phyloP scores from a whole-genome alignment of 345 rosid genomes.

The Eucalyptus erythrocorys region DNA sequence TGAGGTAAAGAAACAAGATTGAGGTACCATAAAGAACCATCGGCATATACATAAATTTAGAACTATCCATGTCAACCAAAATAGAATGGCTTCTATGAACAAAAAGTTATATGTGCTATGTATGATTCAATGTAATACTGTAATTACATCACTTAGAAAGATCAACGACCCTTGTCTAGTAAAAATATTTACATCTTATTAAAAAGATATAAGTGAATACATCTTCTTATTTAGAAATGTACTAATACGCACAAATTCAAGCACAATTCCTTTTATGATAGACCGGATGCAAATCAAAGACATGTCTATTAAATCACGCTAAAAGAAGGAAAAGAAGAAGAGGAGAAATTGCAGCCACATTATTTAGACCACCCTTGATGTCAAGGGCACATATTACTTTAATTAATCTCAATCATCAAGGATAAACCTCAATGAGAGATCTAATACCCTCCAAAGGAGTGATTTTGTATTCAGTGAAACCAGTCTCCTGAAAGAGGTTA shows the following conservation, averaged over 20 bases:
- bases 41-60: not conserved
- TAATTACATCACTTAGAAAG: too few species aligned
- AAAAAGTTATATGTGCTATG: not conserved
- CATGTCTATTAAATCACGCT: not conserved
- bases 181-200: too few species aligned
- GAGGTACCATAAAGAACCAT: not conserved
- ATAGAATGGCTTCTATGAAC: too few species aligned
- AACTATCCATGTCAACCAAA: not conserved
- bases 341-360: not conserved
- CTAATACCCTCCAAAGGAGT: constrained; percentile 19
- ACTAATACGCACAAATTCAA: not conserved
- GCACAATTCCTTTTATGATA: not conserved
- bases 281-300: not conserved
- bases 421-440: constrained; percentile 39
- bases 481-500: constrained; percentile 14
- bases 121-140: too few species aligned
- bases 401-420: not conserved
- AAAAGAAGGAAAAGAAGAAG: not conserved
- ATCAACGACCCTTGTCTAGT: too few species aligned
- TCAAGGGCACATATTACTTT: not conserved
- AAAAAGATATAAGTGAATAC: not conserved
- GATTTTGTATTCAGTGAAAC: constrained; percentile 26
- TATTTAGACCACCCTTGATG: not conserved
- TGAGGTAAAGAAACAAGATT: too few species aligned
- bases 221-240: not conserved